Conservation (phyloP, 257 asterid genomes). For the Oldenlandia corymbosa region DNA sequence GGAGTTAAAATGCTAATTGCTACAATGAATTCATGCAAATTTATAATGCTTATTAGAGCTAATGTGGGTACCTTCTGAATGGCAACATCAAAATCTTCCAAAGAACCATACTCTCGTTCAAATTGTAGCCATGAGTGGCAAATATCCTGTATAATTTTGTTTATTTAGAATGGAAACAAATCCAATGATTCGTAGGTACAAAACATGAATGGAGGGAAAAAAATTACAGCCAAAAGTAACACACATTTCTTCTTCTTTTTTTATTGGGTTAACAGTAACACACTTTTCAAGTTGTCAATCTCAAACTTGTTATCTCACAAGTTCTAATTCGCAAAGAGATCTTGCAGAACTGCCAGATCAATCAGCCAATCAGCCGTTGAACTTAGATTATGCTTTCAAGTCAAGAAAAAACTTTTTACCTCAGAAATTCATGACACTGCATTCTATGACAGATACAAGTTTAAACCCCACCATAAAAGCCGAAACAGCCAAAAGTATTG, state of each 20-base stretch:
- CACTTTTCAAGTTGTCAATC: no score
- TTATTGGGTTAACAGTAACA: no score
- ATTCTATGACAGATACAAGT: no score
- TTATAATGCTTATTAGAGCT: not conserved
- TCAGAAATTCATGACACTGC: no score
- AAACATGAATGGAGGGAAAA: conserved; percentile 10
- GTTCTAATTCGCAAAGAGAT: no score
- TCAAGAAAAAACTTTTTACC: no score
- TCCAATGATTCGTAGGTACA: conserved; percentile 54
- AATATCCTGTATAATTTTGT: conserved; percentile 92
- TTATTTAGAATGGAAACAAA: conserved; percentile 62
- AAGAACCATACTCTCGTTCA: conserved; percentile 86
- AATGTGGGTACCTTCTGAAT: conserved; percentile 59
- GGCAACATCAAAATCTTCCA: conserved; percentile 81
- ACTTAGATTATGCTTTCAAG: no score
- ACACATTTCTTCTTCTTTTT: no score
- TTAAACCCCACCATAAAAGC: not conserved
- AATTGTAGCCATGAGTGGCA: conserved; percentile 86
- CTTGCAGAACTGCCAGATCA: no score
- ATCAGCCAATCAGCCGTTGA: no score
- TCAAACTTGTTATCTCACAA: no score
- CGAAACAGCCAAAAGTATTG: not conserved
- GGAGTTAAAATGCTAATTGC: not conserved
- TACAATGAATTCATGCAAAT: not conserved
- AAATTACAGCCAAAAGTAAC: not conserved